phyloP scores from a whole-genome alignment of 139 green algal genomes.

The Ettlia oleoabundans region DNA sequence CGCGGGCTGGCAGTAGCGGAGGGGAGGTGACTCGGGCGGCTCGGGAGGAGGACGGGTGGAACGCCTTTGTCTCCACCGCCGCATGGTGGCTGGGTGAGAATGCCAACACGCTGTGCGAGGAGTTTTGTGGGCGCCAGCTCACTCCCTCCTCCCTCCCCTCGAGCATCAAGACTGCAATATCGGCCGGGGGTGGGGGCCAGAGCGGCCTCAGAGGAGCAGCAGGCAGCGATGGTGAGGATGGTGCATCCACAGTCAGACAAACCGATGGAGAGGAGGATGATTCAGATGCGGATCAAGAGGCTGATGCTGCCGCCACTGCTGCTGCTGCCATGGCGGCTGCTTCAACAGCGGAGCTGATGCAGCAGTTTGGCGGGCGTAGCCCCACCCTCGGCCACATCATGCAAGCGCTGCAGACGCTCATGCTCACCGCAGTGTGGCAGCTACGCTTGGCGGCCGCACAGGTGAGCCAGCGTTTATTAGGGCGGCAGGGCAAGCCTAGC shows the following conservation, averaged over 20 bases:
- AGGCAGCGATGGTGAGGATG: not conserved
- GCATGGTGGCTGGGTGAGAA: constrained; percentile 86
- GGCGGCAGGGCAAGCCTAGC: no score
- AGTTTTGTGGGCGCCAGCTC: constrained; percentile 45
- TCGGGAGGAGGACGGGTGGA: constrained; percentile 59
- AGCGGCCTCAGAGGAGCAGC: not conserved
- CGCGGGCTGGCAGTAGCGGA: not conserved
- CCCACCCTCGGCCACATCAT: constrained; percentile 54
- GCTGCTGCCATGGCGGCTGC: not conserved
- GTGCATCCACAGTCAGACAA: not conserved
- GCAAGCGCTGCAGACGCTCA: constrained; percentile 50
- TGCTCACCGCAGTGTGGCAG: constrained; percentile 53
- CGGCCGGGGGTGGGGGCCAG: not conserved
- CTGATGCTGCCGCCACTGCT: not conserved
- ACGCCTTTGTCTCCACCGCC: constrained; percentile 53
- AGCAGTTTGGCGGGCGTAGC: constrained; percentile 49
- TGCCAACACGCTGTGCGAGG: constrained; percentile 66
- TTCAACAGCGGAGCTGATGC: constrained; percentile 6
- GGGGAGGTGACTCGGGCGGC: constrained; percentile 36
- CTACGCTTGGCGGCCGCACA: constrained; percentile 41
- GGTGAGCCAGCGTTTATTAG: constrained; percentile 10
- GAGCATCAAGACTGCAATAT: not conserved
- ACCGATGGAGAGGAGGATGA: not conserved
- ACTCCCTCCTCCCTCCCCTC: not conserved
- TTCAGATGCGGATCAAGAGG: not conserved